A percentile compares a stretch with the other conserved stretches of the same genome.
Evolutionary conservation across 1,139 yeast genomes (phyloP).

Genomic region (Saccharomyces hybrid): DNA sequence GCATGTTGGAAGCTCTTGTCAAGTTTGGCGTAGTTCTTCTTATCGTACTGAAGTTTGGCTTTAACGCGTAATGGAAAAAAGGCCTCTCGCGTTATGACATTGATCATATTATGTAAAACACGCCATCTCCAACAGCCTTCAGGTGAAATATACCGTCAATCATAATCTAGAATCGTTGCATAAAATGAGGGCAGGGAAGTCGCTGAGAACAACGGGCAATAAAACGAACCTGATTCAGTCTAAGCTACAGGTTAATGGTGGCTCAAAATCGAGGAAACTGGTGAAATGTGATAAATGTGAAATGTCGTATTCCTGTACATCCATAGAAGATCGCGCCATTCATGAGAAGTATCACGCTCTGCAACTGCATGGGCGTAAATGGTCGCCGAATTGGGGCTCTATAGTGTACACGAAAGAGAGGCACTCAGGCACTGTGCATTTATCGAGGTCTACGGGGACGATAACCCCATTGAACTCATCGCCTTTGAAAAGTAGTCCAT

Average conservation of each 20-base stretch:
- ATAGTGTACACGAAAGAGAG: conserved; percentile 1
- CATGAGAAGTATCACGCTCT: conserved; percentile 25
- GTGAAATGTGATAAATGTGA: conserved; percentile 24
- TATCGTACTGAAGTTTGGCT: neutral
- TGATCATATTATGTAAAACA: no score
- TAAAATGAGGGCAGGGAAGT: neutral
- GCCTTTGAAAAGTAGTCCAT: neutral
- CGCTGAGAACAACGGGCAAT: conserved; percentile 1
- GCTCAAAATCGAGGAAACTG: conserved; percentile 5
- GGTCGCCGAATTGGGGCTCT: conserved; percentile 27
- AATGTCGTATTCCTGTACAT: conserved; percentile 22
- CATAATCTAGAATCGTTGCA: neutral
- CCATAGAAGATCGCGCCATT: conserved; percentile 15
- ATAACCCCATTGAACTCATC: conserved; percentile 14
- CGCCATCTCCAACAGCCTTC: neutral
- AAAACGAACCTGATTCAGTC: conserved; percentile 18
- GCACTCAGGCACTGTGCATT: neutral
- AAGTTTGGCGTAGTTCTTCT: neutral
- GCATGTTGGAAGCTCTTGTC: neutral
- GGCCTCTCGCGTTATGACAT: neutral
- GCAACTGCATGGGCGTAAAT: conserved; percentile 26
- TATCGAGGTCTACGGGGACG: neutral
- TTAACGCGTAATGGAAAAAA: neutral
- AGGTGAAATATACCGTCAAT: no score
- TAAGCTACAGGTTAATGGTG: conserved; percentile 12